phyloP scores from a whole-genome alignment of 208 protist genomes.

The Herpetomonas tarakana region DNA sequence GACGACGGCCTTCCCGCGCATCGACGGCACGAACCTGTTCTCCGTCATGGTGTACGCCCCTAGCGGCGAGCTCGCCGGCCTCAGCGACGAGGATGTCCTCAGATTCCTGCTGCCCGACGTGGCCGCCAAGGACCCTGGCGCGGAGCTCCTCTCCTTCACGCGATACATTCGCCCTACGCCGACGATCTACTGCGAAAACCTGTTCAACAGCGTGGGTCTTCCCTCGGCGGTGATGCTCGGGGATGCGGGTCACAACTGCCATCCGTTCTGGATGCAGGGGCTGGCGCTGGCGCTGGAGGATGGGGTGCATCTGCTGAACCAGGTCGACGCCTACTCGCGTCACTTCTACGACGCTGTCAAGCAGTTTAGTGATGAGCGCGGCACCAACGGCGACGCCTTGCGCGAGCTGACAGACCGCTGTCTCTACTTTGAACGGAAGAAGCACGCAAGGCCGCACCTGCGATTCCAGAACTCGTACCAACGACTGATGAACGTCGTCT shows the following conservation, averaged over 20 bases:
- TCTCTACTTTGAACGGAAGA: constrained; percentile 79
- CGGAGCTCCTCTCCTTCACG: constrained; percentile 27
- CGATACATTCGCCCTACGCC: constrained; percentile 35
- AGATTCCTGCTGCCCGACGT: constrained; percentile 34
- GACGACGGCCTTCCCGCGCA: constrained; percentile 70
- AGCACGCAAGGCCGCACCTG: constrained; percentile 76
- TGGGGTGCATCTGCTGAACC: constrained; percentile 68
- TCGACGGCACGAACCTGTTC: constrained; percentile 54
- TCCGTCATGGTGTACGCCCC: constrained; percentile 85
- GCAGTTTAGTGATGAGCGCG: constrained; percentile 86
- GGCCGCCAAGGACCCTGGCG: constrained; percentile 11
- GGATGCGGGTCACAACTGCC: constrained; percentile 75
- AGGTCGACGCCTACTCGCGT: constrained; percentile 79
- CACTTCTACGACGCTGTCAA: constrained; percentile 88
- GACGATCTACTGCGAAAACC: constrained; percentile 84
- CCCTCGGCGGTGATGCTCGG: constrained; percentile 81
- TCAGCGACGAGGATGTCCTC: constrained; percentile 45
- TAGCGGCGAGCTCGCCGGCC: constrained; percentile 35
- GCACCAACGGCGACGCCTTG: constrained; percentile 74
- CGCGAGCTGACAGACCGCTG: constrained; percentile 82
- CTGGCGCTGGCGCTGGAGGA: constrained; percentile 85
- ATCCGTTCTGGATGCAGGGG: constrained; percentile 86
- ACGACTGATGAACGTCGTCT: constrained; percentile 53
- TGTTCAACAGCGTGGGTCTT: constrained; percentile 84
- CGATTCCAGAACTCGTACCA: constrained; percentile 83